Evolutionary conservation across 2,329 filamentous ascomycete genomes (phyloP).

Genomic region (Fonsecaea multimorphosa): DNA sequence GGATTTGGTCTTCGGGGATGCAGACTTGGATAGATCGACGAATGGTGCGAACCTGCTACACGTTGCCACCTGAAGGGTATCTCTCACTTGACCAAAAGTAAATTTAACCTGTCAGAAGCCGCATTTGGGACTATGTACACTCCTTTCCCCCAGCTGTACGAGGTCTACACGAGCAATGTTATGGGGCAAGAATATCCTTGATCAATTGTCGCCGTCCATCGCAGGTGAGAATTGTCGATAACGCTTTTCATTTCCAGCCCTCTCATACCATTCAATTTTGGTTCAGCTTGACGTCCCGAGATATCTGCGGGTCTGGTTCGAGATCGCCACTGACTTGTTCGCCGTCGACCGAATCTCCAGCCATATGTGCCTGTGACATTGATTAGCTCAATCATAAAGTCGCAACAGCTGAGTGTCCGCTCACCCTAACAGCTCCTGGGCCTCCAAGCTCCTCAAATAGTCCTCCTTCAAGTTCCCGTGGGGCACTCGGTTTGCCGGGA

Average conservation of each 20-base stretch:
- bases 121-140: background rate
- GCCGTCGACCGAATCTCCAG: constrained; percentile 25
- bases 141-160: background rate
- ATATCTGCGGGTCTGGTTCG: constrained; percentile 5
- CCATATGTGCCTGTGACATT: constrained; percentile 23
- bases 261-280: background rate
- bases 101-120: background rate
- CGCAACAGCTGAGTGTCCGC: constrained; percentile 44
- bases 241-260: background rate
- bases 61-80: background rate
- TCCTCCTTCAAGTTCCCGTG: constrained; percentile 71
- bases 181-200: background rate
- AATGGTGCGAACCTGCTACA: background rate
- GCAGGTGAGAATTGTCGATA: background rate
- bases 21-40: background rate
- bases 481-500: constrained; percentile 72
- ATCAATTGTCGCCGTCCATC: background rate
- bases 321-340: constrained; percentile 9
- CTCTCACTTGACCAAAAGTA: background rate
- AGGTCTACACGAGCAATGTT: background rate
- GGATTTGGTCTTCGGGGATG: background rate
- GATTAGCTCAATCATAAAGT: constrained; percentile 17
- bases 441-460: constrained; percentile 78
- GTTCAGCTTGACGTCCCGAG: constrained; percentile 13
- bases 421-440: constrained; percentile 68